phyloP scores from a whole-genome alignment of 768 basidiomycete genomes.

The Candolleomyces aberdarensis region DNA sequence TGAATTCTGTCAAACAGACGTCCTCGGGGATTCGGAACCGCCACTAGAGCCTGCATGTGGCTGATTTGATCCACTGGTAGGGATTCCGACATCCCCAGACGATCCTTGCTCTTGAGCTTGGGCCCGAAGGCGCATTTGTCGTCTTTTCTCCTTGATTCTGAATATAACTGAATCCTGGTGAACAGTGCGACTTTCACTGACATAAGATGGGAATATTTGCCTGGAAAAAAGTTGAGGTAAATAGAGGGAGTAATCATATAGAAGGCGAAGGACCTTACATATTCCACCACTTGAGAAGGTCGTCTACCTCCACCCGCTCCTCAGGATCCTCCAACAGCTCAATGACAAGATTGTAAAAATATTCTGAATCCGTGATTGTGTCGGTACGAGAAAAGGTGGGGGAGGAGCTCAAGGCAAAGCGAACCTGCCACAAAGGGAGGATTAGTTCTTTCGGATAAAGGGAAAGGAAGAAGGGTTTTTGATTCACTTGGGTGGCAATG shows the following conservation, averaged over 20 bases:
- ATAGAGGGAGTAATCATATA: neutral
- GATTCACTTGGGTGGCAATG: slow-evolving; percentile 7
- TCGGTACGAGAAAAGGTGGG: slow-evolving; percentile 17
- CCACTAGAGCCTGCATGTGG: too few species aligned
- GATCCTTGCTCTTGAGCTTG: too few species aligned
- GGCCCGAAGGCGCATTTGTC: too few species aligned
- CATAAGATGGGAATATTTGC: neutral
- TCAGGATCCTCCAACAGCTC: slow-evolving; percentile 17
- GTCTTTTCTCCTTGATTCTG: neutral
- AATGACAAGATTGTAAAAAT: slow-evolving; percentile 16
- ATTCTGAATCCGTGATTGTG: slow-evolving; percentile 16
- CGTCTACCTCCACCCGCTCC: slow-evolving; percentile 13
- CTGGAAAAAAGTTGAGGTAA: neutral
- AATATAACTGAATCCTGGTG: neutral
- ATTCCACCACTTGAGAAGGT: slow-evolving; percentile 18
- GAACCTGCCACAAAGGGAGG: slow-evolving; percentile 4
- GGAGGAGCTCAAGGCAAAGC: slow-evolving; percentile 16
- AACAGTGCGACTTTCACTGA: neutral
- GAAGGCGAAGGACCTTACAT: slow-evolving; percentile 7
- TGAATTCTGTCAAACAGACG: too few species aligned
- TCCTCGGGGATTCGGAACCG: too few species aligned
- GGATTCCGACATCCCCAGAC: too few species aligned
- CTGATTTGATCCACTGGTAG: too few species aligned
- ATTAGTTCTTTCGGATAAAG: neutral
- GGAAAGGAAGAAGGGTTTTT: neutral